Evolutionary conservation across 73 alveolate species (phyloP).

Genomic region (Paramecium caudatum): DNA sequence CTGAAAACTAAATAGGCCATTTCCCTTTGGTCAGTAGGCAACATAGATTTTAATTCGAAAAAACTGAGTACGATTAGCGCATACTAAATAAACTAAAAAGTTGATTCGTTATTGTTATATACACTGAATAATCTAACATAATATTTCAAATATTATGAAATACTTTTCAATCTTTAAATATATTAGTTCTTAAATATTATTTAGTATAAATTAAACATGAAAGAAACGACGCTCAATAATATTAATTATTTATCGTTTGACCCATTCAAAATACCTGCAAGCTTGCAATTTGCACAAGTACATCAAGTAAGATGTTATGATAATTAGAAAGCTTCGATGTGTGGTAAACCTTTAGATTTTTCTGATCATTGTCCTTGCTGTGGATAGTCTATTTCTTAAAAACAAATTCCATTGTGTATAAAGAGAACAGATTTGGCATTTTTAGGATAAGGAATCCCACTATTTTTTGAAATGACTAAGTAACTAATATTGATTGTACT

Average conservation of each 20-base stretch:
- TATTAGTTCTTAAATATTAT: no score
- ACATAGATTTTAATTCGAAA: constrained; percentile 39
- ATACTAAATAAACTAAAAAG: neutral
- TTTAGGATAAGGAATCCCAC: constrained; percentile 43
- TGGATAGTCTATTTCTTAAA: neutral
- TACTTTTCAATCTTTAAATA: no score
- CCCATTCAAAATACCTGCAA: constrained; percentile 31
- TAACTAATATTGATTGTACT: neutral
- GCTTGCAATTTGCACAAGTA: neutral
- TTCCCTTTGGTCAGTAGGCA: constrained; percentile 54
- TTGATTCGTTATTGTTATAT: no score
- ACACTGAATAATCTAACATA: no score
- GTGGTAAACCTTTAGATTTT: neutral
- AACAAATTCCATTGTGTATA: constrained; percentile 15
- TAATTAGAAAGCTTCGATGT: constrained; percentile 18
- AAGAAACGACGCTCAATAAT: no score
- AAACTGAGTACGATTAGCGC: constrained; percentile 3
- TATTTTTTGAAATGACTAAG: constrained; percentile 48
- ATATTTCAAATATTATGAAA: no score
- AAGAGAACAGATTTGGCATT: constrained; percentile 5
- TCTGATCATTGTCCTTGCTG: neutral
- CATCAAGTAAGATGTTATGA: neutral
- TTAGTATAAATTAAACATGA: no score
- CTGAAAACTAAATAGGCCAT: constrained; percentile 25
- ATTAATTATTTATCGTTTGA: no score